phyloP scores from a whole-genome alignment of 352 stramenopile genomes.

The Phytophthora fragariae region DNA sequence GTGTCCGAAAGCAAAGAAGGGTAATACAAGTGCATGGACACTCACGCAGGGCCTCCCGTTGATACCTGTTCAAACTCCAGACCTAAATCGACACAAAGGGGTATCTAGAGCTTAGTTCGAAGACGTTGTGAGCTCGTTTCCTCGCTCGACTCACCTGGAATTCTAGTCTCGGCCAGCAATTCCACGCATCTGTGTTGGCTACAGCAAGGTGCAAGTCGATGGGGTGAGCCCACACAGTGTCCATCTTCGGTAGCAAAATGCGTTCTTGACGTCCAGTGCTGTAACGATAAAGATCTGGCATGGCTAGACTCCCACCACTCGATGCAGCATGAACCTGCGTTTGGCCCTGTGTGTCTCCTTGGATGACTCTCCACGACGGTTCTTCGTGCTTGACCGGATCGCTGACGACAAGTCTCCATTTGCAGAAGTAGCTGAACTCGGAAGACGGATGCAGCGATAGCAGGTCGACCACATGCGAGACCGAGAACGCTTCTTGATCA shows the following conservation, averaged over 20 bases:
- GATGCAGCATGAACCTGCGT: constrained; percentile 53
- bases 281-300: constrained; percentile 33
- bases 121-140: not conserved
- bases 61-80: constrained; percentile 50
- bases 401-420: constrained; percentile 47
- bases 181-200: constrained; percentile 16
- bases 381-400: constrained; percentile 1
- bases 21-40: not conserved
- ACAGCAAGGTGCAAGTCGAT: constrained; percentile 59
- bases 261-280: constrained; percentile 1
- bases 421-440: constrained; percentile 57
- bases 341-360: constrained; percentile 49
- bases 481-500: constrained; percentile 26
- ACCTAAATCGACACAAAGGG: constrained; percentile 20
- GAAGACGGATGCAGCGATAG: constrained; percentile 51
- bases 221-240: constrained; percentile 62
- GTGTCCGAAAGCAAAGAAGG: not conserved
- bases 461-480: constrained; percentile 46
- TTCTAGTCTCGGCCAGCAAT: constrained; percentile 51
- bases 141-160: constrained; percentile 36
- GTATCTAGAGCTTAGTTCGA: not conserved
- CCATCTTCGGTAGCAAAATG: constrained; percentile 36
- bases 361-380: constrained; percentile 47
- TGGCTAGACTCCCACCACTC: constrained; percentile 23
- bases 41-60: constrained; percentile 52